These are phyloP conservation scores for Colletotrichum paranaense DNA, from an alignment of 2,329 filamentous ascomycete species.

Conservation along the genomic window DNA sequence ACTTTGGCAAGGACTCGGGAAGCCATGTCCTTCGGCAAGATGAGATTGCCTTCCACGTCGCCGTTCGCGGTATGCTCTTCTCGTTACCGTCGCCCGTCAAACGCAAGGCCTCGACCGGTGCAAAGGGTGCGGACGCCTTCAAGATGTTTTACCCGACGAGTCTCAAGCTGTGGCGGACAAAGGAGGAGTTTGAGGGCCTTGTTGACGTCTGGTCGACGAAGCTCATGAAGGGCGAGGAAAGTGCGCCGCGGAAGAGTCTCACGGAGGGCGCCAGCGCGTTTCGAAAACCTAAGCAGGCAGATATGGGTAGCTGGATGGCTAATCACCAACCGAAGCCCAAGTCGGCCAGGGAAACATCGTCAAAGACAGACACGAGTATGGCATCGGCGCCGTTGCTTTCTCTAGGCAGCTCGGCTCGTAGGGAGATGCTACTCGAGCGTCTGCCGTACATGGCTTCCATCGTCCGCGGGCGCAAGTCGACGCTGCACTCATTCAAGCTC, in stretches of 20 bases:
- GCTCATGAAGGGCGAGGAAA: slow-evolving; percentile 66
- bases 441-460: slow-evolving; percentile 88
- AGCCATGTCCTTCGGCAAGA: slow-evolving; percentile 88
- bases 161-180: slow-evolving; percentile 83
- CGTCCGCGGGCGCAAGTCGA: slow-evolving; percentile 53
- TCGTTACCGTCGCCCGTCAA: slow-evolving; percentile 88
- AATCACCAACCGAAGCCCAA: slow-evolving; percentile 35
- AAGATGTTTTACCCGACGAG: slow-evolving; percentile 95
- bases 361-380: too few relatives aligned
- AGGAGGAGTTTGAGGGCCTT: slow-evolving; percentile 82
- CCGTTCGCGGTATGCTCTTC: slow-evolving; percentile 87
- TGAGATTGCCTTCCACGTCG: slow-evolving; percentile 93
- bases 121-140: slow-evolving; percentile 70
- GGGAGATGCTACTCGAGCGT: slow-evolving; percentile 84
- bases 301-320: slow-evolving; percentile 42
- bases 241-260: slow-evolving; percentile 49
- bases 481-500: slow-evolving; percentile 50
- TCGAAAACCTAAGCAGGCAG: slow-evolving; percentile 50
- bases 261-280: slow-evolving; percentile 62
- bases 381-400: slow-evolving; percentile 63
- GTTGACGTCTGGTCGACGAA: slow-evolving; percentile 76
- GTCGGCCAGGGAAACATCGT: not conserved
- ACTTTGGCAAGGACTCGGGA: slow-evolving; percentile 66
- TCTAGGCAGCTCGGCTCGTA: slow-evolving; percentile 73
- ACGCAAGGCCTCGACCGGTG: slow-evolving; percentile 62